Evolutionary conservation across 1,284 basidiomycete genomes (phyloP).

Genomic region (Boletus mariae): DNA sequence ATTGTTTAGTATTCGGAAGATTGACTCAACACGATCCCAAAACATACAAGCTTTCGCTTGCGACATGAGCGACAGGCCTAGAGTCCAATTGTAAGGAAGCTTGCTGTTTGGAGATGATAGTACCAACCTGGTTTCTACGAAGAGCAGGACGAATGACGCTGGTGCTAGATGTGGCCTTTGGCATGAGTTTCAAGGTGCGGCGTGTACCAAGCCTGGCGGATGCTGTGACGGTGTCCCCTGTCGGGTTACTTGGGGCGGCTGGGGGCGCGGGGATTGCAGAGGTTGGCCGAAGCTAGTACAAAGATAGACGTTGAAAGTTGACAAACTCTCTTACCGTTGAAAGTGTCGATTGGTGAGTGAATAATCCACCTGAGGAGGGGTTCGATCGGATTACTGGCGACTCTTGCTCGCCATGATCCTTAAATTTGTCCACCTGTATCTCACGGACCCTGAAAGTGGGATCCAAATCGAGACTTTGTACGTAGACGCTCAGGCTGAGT

Average conservation of each 20-base stretch:
- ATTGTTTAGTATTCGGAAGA: conserved; percentile 11
- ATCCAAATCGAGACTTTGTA: conserved; percentile 17
- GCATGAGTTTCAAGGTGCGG: conserved; percentile 44
- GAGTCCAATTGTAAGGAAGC: conserved; percentile 4
- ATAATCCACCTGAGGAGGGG: neutral
- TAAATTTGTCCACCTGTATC: conserved; percentile 21
- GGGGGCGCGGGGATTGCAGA: neutral
- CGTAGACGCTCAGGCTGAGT: conserved; percentile 4
- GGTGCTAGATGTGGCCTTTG: conserved; percentile 46
- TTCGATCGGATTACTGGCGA: neutral
- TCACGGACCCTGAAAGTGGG: conserved; percentile 22
- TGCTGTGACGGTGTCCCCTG: conserved; percentile 7
- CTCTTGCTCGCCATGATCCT: conserved; percentile 13
- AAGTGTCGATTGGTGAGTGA: neutral
- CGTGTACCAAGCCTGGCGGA: conserved; percentile 1
- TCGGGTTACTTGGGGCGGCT: neutral
- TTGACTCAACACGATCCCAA: neutral
- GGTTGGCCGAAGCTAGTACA: neutral
- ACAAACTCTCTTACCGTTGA: neutral
- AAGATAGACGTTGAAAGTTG: neutral
- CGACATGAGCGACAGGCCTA: conserved; percentile 79
- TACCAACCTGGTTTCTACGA: conserved; percentile 69
- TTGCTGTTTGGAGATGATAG: conserved; percentile 1
- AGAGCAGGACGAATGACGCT: conserved; percentile 54
- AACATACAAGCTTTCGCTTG: conserved; percentile 71